Conservation (phyloP, 1,284 basidiomycete genomes). For the Fistulinella cinereoalba region DNA sequence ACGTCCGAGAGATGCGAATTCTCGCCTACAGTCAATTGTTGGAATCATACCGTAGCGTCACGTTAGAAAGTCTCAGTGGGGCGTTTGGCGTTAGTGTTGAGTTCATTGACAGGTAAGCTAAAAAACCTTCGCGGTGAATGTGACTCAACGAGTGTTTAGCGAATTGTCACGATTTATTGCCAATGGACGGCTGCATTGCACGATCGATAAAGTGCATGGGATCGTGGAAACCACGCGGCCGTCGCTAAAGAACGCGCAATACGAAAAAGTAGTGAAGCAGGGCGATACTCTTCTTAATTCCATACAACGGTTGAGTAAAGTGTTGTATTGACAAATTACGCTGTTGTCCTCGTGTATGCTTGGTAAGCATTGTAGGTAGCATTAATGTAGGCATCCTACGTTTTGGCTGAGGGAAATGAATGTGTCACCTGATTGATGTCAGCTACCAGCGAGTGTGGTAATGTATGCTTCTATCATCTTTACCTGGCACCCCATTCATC, state of each 20-base stretch:
- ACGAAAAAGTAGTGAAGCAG: constrained; percentile 86
- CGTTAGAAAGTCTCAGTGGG: constrained; percentile 80
- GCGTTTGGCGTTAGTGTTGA: constrained; percentile 91
- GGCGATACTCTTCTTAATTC: constrained; percentile 86
- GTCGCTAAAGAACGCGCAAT: constrained; percentile 83
- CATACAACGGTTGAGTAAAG: constrained; percentile 73
- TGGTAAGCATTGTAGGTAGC: too few species aligned
- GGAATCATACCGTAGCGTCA: constrained; percentile 89
- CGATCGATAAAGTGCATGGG: constrained; percentile 93
- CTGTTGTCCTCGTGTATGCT: neutral
- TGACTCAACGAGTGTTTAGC: constrained; percentile 39
- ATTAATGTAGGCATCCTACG: too few species aligned
- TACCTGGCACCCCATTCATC: neutral
- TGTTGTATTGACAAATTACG: constrained; percentile 50
- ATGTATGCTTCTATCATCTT: neutral
- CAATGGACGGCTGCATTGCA: constrained; percentile 82
- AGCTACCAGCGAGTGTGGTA: too few species aligned
- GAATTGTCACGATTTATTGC: constrained; percentile 95
- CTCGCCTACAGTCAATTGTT: constrained; percentile 91
- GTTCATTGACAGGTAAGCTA: constrained; percentile 80
- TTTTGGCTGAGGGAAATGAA: too few species aligned
- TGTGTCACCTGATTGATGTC: too few species aligned
- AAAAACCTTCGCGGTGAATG: neutral
- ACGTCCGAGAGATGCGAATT: constrained; percentile 96
- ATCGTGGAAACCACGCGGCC: constrained; percentile 94